Evolutionary conservation across 805 yeast genomes (phyloP), one percentile per base, ranked within the genome.

Genomic region (Yarrowia deformans): DNA sequence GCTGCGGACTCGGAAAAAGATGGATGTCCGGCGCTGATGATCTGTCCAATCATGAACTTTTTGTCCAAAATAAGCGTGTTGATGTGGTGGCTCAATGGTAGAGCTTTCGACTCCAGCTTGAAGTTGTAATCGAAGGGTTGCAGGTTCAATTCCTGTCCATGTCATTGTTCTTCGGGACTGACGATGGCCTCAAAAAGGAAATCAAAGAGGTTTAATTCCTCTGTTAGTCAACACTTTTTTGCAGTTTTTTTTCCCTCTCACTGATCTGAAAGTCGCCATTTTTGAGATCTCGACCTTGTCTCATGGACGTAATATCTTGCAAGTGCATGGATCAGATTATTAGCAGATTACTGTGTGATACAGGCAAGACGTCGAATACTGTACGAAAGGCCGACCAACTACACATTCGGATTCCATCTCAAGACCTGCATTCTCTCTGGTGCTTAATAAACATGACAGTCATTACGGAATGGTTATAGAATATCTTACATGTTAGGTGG

Each of bases 111-210:
- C 86, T 85, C 88, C 88, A 85, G 84, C 56, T 63, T 63, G 45
- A 49, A 48, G 76, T 75, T 81, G 85, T 80, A 79, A 87, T 87
- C 91, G 87, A 86, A 87, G 86, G 91, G 91, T 85, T 87, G 91
- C 90, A 87, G 90, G 91, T 87, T 87, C 91, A 85, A 87, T 86
- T 87, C 91, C 90, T 87, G 91, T 87, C 89, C 88, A 63, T 60
- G 66, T 60, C 66, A 43, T 43, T 18, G 66, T 60, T 45, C 66
- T 60, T 60, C 40, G 66, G 66, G 66, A 60, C 52, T 60, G 66
- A 60, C 66, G 66, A 60, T 45, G 66, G 66, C 66, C 66, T 60
- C 8, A 43, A 60, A 45, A 60, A 45, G 66, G 52, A 60, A 60
- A 43, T 45, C 50, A 43, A 34, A 52, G 66, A 45, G 66, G 66